These are phyloP conservation scores for Nigrospora sphaerica DNA, from an alignment of 2,329 filamentous ascomycete species.

Conservation along the genomic window DNA sequence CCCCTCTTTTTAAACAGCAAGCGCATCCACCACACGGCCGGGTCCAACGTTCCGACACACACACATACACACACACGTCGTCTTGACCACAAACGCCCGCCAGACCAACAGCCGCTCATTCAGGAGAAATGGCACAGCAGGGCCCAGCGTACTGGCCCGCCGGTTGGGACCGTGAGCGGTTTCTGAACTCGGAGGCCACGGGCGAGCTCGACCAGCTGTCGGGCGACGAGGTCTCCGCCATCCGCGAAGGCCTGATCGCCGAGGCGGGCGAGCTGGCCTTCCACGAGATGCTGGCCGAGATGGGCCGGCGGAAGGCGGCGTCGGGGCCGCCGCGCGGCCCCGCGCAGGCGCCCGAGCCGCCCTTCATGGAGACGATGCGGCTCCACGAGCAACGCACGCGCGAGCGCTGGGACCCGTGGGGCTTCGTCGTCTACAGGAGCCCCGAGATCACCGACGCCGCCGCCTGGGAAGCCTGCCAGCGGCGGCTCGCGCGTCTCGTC, in stretches of 20 bases:
- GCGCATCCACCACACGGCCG: too few relatives aligned
- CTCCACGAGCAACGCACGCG: conserved; percentile 3
- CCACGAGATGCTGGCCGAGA: conserved; percentile 8
- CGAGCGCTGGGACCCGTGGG: conserved; percentile 6
- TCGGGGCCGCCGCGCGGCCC: conserved; percentile 2
- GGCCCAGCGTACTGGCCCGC: conserved; percentile 6
- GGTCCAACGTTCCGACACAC: too few relatives aligned
- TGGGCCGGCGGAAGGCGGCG: conserved; percentile 4
- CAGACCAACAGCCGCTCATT: too few relatives aligned
- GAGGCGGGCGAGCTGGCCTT: conserved; percentile 8
- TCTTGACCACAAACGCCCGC: too few relatives aligned
- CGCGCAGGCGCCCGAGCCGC: conserved; percentile 1
- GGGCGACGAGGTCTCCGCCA: conserved; percentile 1
- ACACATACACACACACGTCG: too few relatives aligned
- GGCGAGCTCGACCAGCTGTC: conserved; percentile 1
- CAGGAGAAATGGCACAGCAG: too few relatives aligned
- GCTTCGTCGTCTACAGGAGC: conserved; percentile 10
- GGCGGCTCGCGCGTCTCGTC: conserved; percentile 8
- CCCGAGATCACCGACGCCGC: conserved; percentile 5
- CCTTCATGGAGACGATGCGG: conserved; percentile 8
- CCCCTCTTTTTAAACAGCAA: too few relatives aligned
- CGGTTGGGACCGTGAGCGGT: conserved; percentile 10
- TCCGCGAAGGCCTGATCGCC: conserved; percentile 7
- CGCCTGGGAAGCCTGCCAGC: conserved; percentile 7
- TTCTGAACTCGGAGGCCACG: conserved; percentile 6